Conservation (phyloP, 805 yeast species). For the Blastobotrys parvus region DNA sequence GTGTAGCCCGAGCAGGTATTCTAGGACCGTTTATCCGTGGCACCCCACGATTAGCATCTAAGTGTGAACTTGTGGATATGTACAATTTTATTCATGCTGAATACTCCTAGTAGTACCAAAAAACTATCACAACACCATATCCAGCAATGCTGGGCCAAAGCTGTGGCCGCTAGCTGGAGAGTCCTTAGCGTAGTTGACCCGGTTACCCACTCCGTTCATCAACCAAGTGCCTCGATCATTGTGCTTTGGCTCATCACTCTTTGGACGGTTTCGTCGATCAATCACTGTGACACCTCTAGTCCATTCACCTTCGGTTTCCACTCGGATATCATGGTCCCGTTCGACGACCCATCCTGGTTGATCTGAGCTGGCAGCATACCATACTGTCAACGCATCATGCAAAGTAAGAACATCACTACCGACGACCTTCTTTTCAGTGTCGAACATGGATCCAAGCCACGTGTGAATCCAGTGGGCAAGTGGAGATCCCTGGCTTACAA, state of each 20-base stretch:
- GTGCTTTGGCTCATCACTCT: constrained; percentile 1
- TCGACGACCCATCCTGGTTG: constrained; percentile 15
- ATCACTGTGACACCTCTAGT: constrained; percentile 29
- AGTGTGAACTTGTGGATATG: too few relatives aligned
- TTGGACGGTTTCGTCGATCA: constrained; percentile 28
- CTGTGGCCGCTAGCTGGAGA: constrained; percentile 17
- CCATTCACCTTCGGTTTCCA: constrained; percentile 33
- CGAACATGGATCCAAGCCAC: constrained; percentile 27
- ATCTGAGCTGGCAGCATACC: constrained; percentile 23
- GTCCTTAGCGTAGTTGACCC: constrained; percentile 15
- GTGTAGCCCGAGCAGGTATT: too few relatives aligned
- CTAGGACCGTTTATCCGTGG: too few relatives aligned
- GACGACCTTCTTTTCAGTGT: constrained; percentile 16
- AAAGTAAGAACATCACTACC: constrained; percentile 19
- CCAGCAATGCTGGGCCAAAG: constrained; percentile 17
- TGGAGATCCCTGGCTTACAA: constrained; percentile 19
- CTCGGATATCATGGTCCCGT: constrained; percentile 27
- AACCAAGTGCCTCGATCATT: constrained; percentile 18
- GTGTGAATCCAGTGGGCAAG: constrained; percentile 29
- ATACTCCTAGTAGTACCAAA: too few relatives aligned
- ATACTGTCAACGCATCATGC: constrained; percentile 35
- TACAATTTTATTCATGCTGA: too few relatives aligned
- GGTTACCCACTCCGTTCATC: constrained; percentile 17
- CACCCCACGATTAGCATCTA: too few relatives aligned
- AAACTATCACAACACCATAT: constrained; percentile 12